phyloP scores from a whole-genome alignment of 148 eudicot species.

The Rheum nobile region DNA sequence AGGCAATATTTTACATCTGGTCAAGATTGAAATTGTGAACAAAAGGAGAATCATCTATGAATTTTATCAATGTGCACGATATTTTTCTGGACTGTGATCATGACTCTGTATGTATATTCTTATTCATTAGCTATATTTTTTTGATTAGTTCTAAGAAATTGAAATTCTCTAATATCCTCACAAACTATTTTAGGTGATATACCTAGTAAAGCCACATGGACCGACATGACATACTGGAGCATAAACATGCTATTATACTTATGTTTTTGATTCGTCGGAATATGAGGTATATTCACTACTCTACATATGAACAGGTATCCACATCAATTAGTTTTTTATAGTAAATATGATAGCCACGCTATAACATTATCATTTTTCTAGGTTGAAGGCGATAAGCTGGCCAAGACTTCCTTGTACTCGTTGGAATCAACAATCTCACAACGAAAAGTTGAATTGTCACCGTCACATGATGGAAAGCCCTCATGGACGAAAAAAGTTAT shows the following conservation, averaged over 20 bases:
- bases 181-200: conserved; percentile 43
- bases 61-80: conserved; percentile 79
- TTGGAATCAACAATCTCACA: conserved; percentile 63
- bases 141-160: background rate
- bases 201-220: conserved; percentile 93
- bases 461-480: conserved; percentile 38
- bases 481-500: conserved; percentile 85
- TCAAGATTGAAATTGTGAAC: conserved; percentile 80
- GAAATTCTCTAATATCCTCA: background rate
- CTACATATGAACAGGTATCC: background rate
- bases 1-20: conserved; percentile 89
- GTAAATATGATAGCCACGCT: background rate
- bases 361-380: conserved; percentile 8
- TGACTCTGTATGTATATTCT: conserved; percentile 59
- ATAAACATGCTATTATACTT: conserved; percentile 84
- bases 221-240: conserved; percentile 92
- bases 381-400: conserved; percentile 41
- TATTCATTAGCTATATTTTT: background rate
- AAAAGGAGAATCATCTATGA: conserved; percentile 82
- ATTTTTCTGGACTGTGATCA: conserved; percentile 80
- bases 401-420: conserved; percentile 63
- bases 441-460: conserved; percentile 44
- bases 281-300: conserved; percentile 28
- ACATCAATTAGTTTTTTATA: background rate
- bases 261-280: conserved; percentile 35